Base-by-base conservation (phyloP, 164 flowering plant genomes). In the Buxus sempervirens region DNA sequence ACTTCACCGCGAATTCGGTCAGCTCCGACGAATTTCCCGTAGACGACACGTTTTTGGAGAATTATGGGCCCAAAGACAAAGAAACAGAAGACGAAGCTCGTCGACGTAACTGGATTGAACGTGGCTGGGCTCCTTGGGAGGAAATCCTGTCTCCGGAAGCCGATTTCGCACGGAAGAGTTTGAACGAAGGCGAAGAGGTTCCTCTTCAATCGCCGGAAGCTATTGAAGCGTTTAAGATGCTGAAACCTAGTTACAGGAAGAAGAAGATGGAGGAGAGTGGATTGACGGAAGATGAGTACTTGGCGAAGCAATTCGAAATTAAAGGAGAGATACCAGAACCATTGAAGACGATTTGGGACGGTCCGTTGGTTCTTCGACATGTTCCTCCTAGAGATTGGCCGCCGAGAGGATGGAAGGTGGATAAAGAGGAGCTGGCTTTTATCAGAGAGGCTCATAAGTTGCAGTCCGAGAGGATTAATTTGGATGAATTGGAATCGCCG, bases 41-140 rank as follows among this genome's bases (percentile, higher is more conserved):
- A 63, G 94, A 91, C 83, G 95, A 94, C 49, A 72, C 83, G 2
- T 89, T 88, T 76, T 73, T 88, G 25, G 81, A 81, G 60, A 73
- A 80, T 0, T 87, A 78, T 74, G 82, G 74, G 0, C 87, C 90
- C 13, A 82, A 82, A 63, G 85, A 83, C 59, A 75, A 79, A 36
- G 93, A 89, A 61, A 71, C 86, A 36, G 99, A 95, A 63, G 97
- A 88, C 23, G 96, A 86, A 68, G 94, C 96, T 9, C 89, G 97
- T 0, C 74, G 75, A 24, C 72, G 78, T 9, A 95, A 89, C 84
- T 95, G 99, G 99, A 70, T 85, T 25, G 93, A 88, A 60, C 84
- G 91, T 7, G 94, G 88, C 0, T 95, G 97, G 99, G 99, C 99
- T 22, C 99, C 99, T 0, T 95, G 99, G 99, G 99, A 95, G 25